These are phyloP conservation scores for Larix kaempferi DNA, from an alignment of 75 land plant species.

Conservation along the genomic window DNA sequence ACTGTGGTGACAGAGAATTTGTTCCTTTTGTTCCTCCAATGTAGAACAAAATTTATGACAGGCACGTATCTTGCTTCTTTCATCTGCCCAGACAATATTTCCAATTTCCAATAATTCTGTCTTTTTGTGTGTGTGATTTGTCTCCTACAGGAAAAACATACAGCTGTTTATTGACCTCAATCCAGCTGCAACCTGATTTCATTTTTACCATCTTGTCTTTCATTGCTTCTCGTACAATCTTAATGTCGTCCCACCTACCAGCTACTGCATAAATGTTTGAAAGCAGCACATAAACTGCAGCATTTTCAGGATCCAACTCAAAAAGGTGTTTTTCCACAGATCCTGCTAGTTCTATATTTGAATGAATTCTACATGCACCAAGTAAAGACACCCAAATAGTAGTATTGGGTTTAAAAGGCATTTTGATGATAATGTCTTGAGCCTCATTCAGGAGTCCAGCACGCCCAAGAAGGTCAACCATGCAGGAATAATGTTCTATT, in stretches of 20 bases:
- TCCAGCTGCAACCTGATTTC: constrained; percentile 57
- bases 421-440: constrained; percentile 28
- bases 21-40: constrained; percentile 57
- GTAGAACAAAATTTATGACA: constrained; percentile 43
- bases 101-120: constrained; percentile 31
- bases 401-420: constrained; percentile 52
- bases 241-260: constrained; percentile 43
- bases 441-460: constrained; percentile 46
- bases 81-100: constrained; percentile 33
- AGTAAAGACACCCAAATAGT: constrained; percentile 57
- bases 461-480: constrained; percentile 61
- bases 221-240: constrained; percentile 33
- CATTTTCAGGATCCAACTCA: constrained; percentile 54
- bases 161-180: constrained; percentile 32
- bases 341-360: constrained; percentile 40
- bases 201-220: constrained; percentile 25
- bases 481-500: constrained; percentile 56
- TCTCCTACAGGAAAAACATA: constrained; percentile 55
- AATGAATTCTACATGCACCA: constrained; percentile 55
- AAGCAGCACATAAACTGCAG: constrained; percentile 52
- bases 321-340: constrained; percentile 38
- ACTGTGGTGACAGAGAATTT: too few species aligned
- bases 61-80: constrained; percentile 60
- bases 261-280: constrained; percentile 56
- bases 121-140: constrained; percentile 28